Conservation (phyloP, 805 yeast genomes). For the Torulaspora microellipsoides region DNA sequence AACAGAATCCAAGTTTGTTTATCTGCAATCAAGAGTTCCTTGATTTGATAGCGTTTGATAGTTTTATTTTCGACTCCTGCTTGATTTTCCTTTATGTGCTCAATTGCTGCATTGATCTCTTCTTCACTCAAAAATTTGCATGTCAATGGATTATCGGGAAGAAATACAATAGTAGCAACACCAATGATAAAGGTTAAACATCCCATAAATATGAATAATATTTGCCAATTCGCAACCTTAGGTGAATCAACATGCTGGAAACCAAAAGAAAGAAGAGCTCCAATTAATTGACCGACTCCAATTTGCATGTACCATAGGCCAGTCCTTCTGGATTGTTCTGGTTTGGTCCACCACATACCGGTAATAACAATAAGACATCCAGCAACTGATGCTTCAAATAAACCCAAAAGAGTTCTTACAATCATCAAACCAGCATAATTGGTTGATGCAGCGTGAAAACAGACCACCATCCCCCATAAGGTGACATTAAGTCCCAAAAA, state of each 20-base stretch:
- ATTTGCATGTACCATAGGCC: conserved; percentile 29
- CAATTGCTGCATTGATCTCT: conserved; percentile 41
- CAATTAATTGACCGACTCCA: conserved; percentile 31
- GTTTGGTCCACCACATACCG: conserved; percentile 23
- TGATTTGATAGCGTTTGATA: conserved; percentile 40
- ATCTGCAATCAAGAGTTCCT: conserved; percentile 43
- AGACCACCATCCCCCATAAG: conserved; percentile 4
- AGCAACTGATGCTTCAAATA: conserved; percentile 39
- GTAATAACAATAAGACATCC: conserved; percentile 34
- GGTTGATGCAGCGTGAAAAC: conserved; percentile 30
- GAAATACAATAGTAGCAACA: conserved; percentile 26
- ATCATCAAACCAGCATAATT: conserved; percentile 40
- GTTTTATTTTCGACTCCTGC: conserved; percentile 46
- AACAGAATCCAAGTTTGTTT: conserved; percentile 48
- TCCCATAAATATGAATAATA: conserved; percentile 42
- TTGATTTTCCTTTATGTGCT: conserved; percentile 42
- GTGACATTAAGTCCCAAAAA: conserved; percentile 30
- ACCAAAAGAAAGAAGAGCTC: conserved; percentile 32
- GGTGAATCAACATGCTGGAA: conserved; percentile 38
- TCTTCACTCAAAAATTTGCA: conserved; percentile 36
- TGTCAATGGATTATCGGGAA: conserved; percentile 38
- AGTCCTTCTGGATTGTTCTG: conserved; percentile 23
- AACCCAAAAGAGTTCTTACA: conserved; percentile 38
- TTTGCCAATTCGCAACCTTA: conserved; percentile 40
- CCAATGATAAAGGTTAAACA: conserved; percentile 39